Evolutionary conservation across 164 flowering plant species (phyloP).

Genomic region (Macadamia tetraphylla): DNA sequence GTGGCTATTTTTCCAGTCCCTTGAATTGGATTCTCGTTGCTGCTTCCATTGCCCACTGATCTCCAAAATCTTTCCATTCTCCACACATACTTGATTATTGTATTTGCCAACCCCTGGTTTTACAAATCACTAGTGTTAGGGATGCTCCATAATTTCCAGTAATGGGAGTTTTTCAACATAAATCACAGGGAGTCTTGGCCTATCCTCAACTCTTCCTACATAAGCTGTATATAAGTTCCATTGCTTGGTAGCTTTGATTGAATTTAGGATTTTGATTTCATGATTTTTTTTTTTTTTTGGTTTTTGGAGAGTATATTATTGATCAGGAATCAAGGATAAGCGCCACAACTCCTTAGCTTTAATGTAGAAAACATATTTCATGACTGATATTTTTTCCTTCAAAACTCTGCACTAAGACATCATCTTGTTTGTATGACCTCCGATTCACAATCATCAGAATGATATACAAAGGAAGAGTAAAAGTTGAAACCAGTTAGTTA

Average conservation of each 20-base stretch:
- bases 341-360: too few relatives aligned
- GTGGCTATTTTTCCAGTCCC: conserved; percentile 61
- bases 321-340: too few relatives aligned
- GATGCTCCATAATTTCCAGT: neutral
- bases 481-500: conserved; percentile 9
- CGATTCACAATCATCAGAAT: neutral
- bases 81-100: conserved; percentile 39
- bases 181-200: conserved; percentile 1
- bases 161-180: neutral
- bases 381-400: neutral
- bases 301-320: too few relatives aligned
- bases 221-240: neutral
- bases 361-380: too few relatives aligned
- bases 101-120: conserved; percentile 38
- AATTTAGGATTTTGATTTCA: too few relatives aligned
- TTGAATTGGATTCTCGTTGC: conserved; percentile 31
- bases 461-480: neutral
- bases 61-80: conserved; percentile 65
- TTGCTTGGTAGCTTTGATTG: too few relatives aligned
- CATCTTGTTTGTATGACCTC: neutral
- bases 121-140: conserved; percentile 4
- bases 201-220: conserved; percentile 3
- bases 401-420: neutral
- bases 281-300: too few relatives aligned
- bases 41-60: conserved; percentile 66